These are phyloP conservation scores for Paracamarosporium sp. DNA, from an alignment of 2,329 filamentous ascomycete genomes.

Conservation along the genomic window DNA sequence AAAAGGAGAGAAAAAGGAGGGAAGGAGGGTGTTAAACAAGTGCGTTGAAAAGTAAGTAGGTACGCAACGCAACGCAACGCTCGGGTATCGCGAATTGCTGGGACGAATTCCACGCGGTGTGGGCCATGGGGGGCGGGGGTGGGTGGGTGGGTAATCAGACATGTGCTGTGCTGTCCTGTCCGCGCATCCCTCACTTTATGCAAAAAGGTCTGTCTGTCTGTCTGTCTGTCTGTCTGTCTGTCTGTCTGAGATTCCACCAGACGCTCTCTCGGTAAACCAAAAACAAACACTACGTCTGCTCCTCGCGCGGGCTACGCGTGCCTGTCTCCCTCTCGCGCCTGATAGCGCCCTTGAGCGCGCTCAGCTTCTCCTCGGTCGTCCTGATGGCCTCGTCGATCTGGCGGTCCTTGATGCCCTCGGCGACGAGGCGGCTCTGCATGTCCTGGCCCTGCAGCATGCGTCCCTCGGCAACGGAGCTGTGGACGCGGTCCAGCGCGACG, in stretches of 20 bases:
- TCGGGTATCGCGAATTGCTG: too few species aligned
- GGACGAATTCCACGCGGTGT: too few species aligned
- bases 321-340: conserved; percentile 28
- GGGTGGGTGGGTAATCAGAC: too few species aligned
- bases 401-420: conserved; percentile 68
- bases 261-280: not conserved
- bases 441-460: conserved; percentile 37
- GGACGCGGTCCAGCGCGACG: conserved; percentile 70
- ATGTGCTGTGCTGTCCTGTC: too few species aligned
- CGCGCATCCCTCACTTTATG: too few species aligned
- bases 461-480: conserved; percentile 29
- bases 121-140: too few species aligned
- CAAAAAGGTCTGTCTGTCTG: not conserved
- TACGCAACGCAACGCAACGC: too few species aligned
- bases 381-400: conserved; percentile 82
- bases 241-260: too few species aligned
- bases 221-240: too few species aligned
- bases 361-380: conserved; percentile 85
- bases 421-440: conserved; percentile 60
- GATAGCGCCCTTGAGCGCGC: conserved; percentile 76
- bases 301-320: conserved; percentile 29
- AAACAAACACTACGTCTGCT: conserved; percentile 4
- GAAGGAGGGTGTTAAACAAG: too few species aligned
- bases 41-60: too few species aligned
- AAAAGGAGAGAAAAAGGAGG: too few species aligned